Percentiles rank a stretch among this genome's conserved stretches.
These are phyloP conservation scores for Aspergillus diversus DNA, from an alignment of 495 filamentous ascomycete species.

Conservation along the genomic window DNA sequence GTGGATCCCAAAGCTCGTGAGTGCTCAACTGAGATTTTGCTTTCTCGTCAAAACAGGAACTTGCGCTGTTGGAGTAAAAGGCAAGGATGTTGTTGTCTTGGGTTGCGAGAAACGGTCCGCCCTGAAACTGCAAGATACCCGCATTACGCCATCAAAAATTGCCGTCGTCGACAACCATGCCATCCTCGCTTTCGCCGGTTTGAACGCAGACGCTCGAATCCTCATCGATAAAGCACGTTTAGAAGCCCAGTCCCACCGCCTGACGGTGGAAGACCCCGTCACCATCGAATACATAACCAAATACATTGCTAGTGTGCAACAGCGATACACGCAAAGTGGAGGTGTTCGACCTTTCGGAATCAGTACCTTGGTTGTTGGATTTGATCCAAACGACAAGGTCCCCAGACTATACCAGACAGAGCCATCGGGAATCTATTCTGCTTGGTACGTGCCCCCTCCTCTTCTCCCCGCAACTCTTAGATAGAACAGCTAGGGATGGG, in stretches of 20 bases:
- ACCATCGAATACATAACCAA: constrained; percentile 99
- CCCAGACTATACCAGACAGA: constrained; percentile 96
- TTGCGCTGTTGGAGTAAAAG: constrained; percentile 97
- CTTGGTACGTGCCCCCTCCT: constrained; percentile 68
- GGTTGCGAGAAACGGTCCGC: constrained; percentile 98
- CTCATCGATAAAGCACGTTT: constrained; percentile 95
- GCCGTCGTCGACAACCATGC: constrained; percentile 92
- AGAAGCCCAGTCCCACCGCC: constrained; percentile 94
- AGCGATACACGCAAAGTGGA: constrained; percentile 97
- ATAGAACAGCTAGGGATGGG: not conserved
- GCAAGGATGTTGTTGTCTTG: constrained; percentile 88
- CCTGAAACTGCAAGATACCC: constrained; percentile 98
- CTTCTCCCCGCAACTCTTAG: not conserved
- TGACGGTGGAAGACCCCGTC: constrained; percentile 97
- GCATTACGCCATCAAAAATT: constrained; percentile 98
- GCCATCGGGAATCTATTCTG: constrained; percentile 96
- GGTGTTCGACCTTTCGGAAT: constrained; percentile 97
- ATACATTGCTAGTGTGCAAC: constrained; percentile 95
- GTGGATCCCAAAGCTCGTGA: not conserved
- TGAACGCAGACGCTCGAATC: constrained; percentile 97
- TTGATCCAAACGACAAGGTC: constrained; percentile 84
- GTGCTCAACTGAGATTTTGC: not conserved
- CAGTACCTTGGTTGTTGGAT: constrained; percentile 95
- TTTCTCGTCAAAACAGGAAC: constrained; percentile 64
- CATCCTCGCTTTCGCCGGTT: constrained; percentile 92